phyloP scores from a whole-genome alignment of 2,329 filamentous ascomycete genomes.

The Fusarium virguliforme region DNA sequence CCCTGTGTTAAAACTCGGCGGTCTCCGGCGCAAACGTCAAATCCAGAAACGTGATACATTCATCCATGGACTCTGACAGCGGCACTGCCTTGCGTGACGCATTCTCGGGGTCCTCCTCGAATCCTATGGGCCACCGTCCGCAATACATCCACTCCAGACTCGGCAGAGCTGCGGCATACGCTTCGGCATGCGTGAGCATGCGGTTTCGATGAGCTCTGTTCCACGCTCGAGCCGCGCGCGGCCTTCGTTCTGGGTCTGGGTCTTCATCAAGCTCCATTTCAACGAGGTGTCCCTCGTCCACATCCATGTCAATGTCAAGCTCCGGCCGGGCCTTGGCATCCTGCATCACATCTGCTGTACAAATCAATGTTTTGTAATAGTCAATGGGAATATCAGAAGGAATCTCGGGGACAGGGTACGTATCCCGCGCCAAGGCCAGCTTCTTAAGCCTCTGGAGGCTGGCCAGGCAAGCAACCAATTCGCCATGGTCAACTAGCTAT shows the following conservation, averaged over 20 bases:
- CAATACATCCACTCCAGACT: constrained; percentile 32
- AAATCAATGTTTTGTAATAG: constrained; percentile 1
- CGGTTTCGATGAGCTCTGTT: constrained; percentile 38
- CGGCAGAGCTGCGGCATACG: constrained; percentile 28
- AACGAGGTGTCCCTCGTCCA: not conserved
- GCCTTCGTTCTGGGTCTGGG: too few relatives aligned
- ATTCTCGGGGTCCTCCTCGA: not conserved
- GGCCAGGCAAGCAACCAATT: not conserved
- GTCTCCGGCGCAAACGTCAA: not conserved
- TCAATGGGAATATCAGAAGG: not conserved
- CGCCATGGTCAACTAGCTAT: constrained; percentile 28
- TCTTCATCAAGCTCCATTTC: not conserved
- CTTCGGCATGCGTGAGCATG: constrained; percentile 36
- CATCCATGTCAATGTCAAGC: not conserved
- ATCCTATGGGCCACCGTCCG: constrained; percentile 29
- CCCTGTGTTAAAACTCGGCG: too few relatives aligned
- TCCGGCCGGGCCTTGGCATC: constrained; percentile 22
- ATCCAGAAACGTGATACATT: not conserved
- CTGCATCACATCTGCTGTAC: not conserved
- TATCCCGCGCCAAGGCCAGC: constrained; percentile 24
- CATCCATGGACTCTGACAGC: not conserved
- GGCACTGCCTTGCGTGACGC: constrained; percentile 7
- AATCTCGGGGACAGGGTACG: constrained; percentile 5
- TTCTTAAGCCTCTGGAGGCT: constrained; percentile 19
- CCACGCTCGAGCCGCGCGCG: not conserved